A percentile compares a stretch with the other conserved stretches of the same genome.
Conservation (phyloP, 305 asterid genomes). For the Solanum hybrid region DNA sequence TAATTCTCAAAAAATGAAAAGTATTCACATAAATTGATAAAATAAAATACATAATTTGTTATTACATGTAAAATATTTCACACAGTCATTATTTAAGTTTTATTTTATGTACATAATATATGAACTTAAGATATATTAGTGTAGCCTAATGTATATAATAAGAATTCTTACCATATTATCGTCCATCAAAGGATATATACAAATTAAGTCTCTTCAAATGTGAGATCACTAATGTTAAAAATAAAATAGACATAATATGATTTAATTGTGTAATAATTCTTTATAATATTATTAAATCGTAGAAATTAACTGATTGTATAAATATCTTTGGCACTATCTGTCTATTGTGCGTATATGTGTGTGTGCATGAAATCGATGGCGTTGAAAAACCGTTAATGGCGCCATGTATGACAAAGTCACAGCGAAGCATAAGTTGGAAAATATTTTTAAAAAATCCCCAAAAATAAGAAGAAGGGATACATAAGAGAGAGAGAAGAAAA, state of each 20-base stretch:
- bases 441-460: background rate
- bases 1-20: too few relatives aligned
- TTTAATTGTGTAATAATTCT: background rate
- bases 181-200: background rate
- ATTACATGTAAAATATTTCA: background rate
- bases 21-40: too few relatives aligned
- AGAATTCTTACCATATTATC: too few relatives aligned
- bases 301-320: background rate
- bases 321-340: background rate
- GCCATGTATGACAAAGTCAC: slow-evolving; percentile 18
- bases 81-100: too few relatives aligned
- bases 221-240: too few relatives aligned
- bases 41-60: too few relatives aligned
- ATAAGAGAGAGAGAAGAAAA: background rate
- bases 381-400: slow-evolving; percentile 22
- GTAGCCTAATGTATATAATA: too few relatives aligned
- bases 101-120: too few relatives aligned
- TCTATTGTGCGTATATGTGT: background rate
- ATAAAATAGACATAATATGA: background rate
- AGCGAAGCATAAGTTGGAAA: background rate
- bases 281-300: too few relatives aligned
- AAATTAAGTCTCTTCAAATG: background rate
- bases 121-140: too few relatives aligned
- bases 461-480: background rate
- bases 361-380: background rate